A percentile compares a stretch with the other conserved stretches of the same genome.
phyloP scores from a whole-genome alignment of 2,329 filamentous ascomycete species.

The Teratosphaeriaceae sp. region DNA sequence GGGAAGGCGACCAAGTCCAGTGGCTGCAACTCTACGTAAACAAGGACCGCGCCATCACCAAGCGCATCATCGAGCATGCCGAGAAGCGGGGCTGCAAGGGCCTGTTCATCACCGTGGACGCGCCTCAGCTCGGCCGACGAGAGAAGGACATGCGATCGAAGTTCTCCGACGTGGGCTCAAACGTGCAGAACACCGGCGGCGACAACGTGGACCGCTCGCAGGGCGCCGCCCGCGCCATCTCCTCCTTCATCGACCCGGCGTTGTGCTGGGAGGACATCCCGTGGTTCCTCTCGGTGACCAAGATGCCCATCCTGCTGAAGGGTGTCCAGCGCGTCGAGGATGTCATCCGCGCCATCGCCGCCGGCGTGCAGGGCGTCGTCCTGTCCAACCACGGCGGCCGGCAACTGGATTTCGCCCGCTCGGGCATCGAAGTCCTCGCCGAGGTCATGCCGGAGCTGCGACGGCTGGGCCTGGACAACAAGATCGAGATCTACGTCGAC shows the following conservation, averaged over 20 bases:
- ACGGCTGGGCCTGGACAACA: constrained; percentile 63
- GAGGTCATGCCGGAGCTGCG: constrained; percentile 86
- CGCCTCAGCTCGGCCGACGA: constrained; percentile 84
- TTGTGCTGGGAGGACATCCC: constrained; percentile 81
- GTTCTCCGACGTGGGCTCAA: constrained; percentile 35
- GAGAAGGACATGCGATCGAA: constrained; percentile 98
- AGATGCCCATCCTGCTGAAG: constrained; percentile 94
- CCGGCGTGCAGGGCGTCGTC: constrained; percentile 79
- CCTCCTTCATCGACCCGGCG: constrained; percentile 91
- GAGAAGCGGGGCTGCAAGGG: constrained; percentile 88
- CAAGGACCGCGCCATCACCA: constrained; percentile 86
- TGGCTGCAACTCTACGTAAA: constrained; percentile 91
- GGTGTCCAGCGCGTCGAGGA: constrained; percentile 95
- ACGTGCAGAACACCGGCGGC: constrained; percentile 43
- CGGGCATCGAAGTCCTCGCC: constrained; percentile 81
- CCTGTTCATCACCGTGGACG: constrained; percentile 97
- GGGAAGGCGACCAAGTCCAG: constrained; percentile 72
- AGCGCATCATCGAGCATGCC: constrained; percentile 83
- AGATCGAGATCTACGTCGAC: constrained; percentile 50
- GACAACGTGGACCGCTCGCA: constrained; percentile 76
- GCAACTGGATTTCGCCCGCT: constrained; percentile 86
- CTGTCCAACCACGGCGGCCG: constrained; percentile 94
- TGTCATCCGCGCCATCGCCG: constrained; percentile 68
- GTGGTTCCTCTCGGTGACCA: constrained; percentile 86
- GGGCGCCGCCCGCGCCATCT: constrained; percentile 90